Evolutionary conservation across 2,329 filamentous ascomycete genomes (phyloP).

Genomic region (Penicillium sp.): DNA sequence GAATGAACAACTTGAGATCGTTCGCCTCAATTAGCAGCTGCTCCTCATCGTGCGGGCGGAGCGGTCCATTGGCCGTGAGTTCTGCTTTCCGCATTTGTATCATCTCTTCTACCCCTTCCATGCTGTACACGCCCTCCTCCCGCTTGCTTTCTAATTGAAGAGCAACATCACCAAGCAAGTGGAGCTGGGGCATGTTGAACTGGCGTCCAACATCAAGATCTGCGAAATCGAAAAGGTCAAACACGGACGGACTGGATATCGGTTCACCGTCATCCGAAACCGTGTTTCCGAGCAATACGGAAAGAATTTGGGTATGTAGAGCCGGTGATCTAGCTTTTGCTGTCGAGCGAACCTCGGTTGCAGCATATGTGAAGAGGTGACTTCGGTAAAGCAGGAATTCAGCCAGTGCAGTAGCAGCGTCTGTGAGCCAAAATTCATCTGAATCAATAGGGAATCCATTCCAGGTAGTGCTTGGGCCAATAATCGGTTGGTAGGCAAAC

Average conservation of each 20-base stretch:
- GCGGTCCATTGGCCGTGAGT: constrained; percentile 38
- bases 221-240: constrained; percentile 92
- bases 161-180: constrained; percentile 64
- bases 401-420: constrained; percentile 66
- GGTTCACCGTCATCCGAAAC: constrained; percentile 65
- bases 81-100: constrained; percentile 54
- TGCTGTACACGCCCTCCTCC: constrained; percentile 57
- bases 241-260: constrained; percentile 70
- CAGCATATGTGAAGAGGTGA: constrained; percentile 78
- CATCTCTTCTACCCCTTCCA: constrained; percentile 70
- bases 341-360: constrained; percentile 77
- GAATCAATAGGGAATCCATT: constrained; percentile 62
- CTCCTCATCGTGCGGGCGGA: constrained; percentile 45
- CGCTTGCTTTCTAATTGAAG: constrained; percentile 62
- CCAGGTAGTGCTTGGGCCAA: constrained; percentile 69
- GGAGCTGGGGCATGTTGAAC: constrained; percentile 52
- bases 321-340: constrained; percentile 68
- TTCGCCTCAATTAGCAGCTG: constrained; percentile 39
- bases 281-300: constrained; percentile 69
- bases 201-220: constrained; percentile 56
- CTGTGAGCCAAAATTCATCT: constrained; percentile 65
- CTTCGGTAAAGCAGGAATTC: constrained; percentile 77
- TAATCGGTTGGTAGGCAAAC: constrained; percentile 67
- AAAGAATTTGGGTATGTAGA: constrained; percentile 63
- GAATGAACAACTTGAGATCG: constrained; percentile 36